Evolutionary conservation across 2,329 filamentous ascomycete genomes (phyloP), one percentile per base, ranked within the genome.

Genomic region (Drechslerella dactyloides): DNA sequence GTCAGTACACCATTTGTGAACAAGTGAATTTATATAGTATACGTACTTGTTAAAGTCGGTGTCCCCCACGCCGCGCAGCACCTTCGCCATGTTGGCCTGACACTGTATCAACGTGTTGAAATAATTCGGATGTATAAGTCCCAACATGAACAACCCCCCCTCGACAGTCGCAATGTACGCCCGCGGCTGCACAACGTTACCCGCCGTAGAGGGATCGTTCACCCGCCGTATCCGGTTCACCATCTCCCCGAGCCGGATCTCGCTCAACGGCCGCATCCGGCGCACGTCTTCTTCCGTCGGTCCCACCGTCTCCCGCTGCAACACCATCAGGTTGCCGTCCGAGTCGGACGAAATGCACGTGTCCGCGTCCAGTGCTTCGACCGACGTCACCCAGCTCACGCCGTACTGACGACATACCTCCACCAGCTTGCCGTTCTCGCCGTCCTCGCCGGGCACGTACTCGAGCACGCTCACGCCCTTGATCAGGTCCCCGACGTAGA

Each of bases 121-220:
- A 59, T 90, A 86, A 2, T 84, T 79, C 0, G 89, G 83, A 1
- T 88, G 83, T 74, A 99, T 91, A 5, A 89, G 85, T 0, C 90
- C 91, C 76, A 94, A 93, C 74, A 99, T 86, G 79, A 96, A 97
- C 54, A 99, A 88, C 0, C 89, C 89, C 24, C 94, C 94, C 79
- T 97, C 93, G 53, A 93, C 93, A 60, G 94, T 97, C 68, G 86
- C 93, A 58, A 97, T 81, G 78, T 97, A 97, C 19, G 94, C 94
- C 77, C 86, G 87, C 0, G 94, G 93, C 6, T 74, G 74, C 23
- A 77, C 73, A 6, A 72, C 62, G 46, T 55, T 69, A 30, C 48
- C 56, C 51, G 42, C 42, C 19, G 30, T 15, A 10, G 69, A 23
- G 33, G 59, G 64, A 35, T 64, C 30, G 53, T 73, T 57, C 48